These are phyloP conservation scores for Tieghemiomyces parasiticus DNA, from an alignment of 192 early-diverging fungal species.

Conservation along the genomic window DNA sequence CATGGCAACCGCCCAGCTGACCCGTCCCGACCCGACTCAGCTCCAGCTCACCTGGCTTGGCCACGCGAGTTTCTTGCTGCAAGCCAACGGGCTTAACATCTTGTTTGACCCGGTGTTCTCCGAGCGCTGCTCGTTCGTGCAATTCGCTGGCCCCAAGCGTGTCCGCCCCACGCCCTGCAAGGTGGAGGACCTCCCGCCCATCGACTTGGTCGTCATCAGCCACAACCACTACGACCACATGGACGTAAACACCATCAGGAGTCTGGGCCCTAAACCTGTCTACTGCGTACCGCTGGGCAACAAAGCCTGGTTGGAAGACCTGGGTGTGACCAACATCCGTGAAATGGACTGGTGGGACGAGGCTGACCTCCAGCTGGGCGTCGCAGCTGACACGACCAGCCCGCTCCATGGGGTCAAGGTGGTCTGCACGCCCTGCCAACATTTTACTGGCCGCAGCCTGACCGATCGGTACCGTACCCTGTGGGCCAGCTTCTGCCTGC, in stretches of 20 bases:
- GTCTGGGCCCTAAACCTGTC: conserved; percentile 29
- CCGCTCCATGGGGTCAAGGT: conserved; percentile 19
- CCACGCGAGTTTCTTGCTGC: conserved; percentile 48
- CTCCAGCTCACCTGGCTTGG: conserved; percentile 42
- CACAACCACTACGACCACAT: conserved; percentile 89
- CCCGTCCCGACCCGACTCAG: conserved; percentile 11
- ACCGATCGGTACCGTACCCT: conserved; percentile 56
- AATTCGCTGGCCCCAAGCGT: conserved; percentile 51
- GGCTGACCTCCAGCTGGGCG: conserved; percentile 19
- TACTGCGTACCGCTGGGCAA: conserved; percentile 74
- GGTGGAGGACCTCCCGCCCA: conserved; percentile 42
- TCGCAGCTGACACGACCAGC: conserved; percentile 14
- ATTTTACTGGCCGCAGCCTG: conserved; percentile 44
- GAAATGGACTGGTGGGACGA: conserved; percentile 74
- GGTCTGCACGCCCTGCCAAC: conserved; percentile 59
- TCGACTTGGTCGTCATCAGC: conserved; percentile 61
- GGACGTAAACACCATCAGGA: conserved; percentile 47
- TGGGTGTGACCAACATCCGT: conserved; percentile 35
- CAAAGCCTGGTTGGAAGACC: conserved; percentile 37
- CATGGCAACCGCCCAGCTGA: conserved; percentile 14
- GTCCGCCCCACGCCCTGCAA: conserved; percentile 44
- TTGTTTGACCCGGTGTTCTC: conserved; percentile 67
- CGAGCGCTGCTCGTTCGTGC: conserved; percentile 51
- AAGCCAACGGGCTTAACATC: conserved; percentile 46
- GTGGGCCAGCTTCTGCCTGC: conserved; percentile 63